These are phyloP conservation scores for Debaryomyces sp. DNA, from an alignment of 1,139 yeast genomes.

Conservation along the genomic window DNA sequence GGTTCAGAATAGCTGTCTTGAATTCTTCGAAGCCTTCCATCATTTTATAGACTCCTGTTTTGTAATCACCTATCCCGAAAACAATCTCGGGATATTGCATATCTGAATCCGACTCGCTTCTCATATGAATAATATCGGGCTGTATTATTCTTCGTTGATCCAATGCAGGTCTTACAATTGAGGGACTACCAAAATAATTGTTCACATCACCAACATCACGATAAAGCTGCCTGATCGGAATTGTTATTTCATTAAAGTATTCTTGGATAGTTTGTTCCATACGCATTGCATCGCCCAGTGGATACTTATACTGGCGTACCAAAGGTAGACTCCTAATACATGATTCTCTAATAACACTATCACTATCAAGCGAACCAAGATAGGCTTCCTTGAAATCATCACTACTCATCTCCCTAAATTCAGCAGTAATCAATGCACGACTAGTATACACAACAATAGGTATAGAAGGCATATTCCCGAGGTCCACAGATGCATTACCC, in stretches of 20 bases:
- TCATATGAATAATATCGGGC: slow-evolving; percentile 5
- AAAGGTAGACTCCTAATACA: not conserved
- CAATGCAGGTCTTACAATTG: slow-evolving; percentile 1
- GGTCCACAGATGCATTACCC: slow-evolving; percentile 5
- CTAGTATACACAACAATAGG: no score
- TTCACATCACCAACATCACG: not conserved
- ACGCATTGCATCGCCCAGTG: slow-evolving; percentile 3
- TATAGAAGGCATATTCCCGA: not conserved
- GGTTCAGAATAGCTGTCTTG: not conserved
- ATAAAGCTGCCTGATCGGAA: not conserved
- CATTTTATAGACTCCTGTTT: slow-evolving; percentile 4
- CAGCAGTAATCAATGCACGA: no score
- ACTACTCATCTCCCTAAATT: not conserved
- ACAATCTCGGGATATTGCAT: slow-evolving; percentile 3
- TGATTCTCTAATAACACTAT: not conserved
- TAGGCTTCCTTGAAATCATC: no score
- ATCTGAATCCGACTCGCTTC: not conserved
- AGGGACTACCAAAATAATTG: slow-evolving; percentile 1
- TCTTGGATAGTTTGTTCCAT: slow-evolving; percentile 4
- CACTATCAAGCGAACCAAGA: no score
- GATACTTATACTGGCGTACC: not conserved
- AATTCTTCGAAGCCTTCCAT: slow-evolving; percentile 5
- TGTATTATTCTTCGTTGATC: not conserved
- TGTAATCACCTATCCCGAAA: slow-evolving; percentile 7
- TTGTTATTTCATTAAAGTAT: slow-evolving; percentile 4